Evolutionary conservation across 1,139 yeast species (phyloP).

Genomic region (Pichia cactophila): DNA sequence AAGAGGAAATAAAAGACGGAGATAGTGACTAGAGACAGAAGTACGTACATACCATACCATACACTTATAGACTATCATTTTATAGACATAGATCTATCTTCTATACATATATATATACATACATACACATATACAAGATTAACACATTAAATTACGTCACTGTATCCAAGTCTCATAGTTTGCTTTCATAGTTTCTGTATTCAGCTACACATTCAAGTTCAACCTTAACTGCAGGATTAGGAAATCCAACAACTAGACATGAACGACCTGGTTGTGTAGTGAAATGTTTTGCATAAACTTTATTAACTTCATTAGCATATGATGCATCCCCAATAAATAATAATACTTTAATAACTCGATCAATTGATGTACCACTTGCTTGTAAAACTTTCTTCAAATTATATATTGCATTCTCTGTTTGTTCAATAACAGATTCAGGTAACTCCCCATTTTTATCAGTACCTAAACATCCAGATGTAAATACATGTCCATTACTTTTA

Average conservation of each 20-base stretch:
- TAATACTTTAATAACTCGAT: conserved; percentile 44
- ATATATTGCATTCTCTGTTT: conserved; percentile 38
- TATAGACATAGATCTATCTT: too few relatives aligned
- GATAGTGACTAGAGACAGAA: too few relatives aligned
- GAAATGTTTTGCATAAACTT: conserved; percentile 41
- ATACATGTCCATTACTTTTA: conserved; percentile 42
- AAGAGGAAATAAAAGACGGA: too few relatives aligned
- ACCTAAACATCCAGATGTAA: conserved; percentile 40
- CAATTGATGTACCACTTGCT: conserved; percentile 41
- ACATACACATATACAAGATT: too few relatives aligned
- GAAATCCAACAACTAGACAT: conserved; percentile 43
- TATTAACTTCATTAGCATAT: conserved; percentile 39
- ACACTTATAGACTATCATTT: too few relatives aligned
- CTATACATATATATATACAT: too few relatives aligned
- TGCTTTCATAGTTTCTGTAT: conserved; percentile 2
- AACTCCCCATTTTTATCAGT: conserved; percentile 24
- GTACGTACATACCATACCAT: too few relatives aligned
- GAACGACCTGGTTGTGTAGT: conserved; percentile 48
- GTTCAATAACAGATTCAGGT: conserved; percentile 21
- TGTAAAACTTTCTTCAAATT: conserved; percentile 38
- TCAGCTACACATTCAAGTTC: conserved; percentile 35
- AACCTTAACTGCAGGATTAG: conserved; percentile 34
- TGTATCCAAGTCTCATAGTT: conserved; percentile 1
- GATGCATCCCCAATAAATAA: conserved; percentile 42
- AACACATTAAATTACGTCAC: too few relatives aligned